Base-by-base conservation (phyloP, 495 filamentous ascomycete species). In the Venustampulla echinocandica region DNA sequence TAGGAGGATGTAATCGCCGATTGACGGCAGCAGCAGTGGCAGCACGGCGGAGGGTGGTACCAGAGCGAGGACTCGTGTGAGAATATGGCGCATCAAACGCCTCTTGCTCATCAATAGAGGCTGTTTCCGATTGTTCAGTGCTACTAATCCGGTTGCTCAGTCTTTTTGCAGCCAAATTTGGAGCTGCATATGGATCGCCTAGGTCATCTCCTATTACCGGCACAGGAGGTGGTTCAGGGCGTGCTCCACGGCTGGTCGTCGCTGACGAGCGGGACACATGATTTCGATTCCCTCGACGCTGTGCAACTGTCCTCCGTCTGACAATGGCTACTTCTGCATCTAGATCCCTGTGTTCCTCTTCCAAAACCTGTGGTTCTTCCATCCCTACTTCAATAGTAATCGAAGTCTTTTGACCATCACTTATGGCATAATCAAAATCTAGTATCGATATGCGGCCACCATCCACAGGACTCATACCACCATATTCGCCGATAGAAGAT, bases 281-380 rank as follows among this genome's bases (percentile, higher is more conserved):
- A 43, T 7, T 51, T 6, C 46, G 54, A 30, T 42, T 57, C 32
- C 48, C 55, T 47, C 69, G 67, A 38, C 70, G 66, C 36, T 80
- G 75, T 2, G 78, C 76, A 14, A 81, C 76, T 10, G 87, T 90
- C 48, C 87, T 69, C 47, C 84, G 73, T 51, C 87, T 77, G 39
- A 84, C 84, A 49, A 93, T 76, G 50, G 86, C 86, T 18, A 93
- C 85, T 60, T 90, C 87, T 2, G 80, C 77, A 50, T 85, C 87
- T 42, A 90, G 70, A 54, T 87, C 87, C 13, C 82, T 76, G 44
- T 81, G 73, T 50, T 85, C 82, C 55, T 93, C 87, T 57, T 77
- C 74, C 1, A 93, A 64, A 1, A 77, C 66, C 63, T 85, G 84
- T 10, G 79, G 80, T 44, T 75, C 76, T 33, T 70, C 71, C 36